Base-by-base conservation (phyloP, 805 yeast genomes). In the Kluyveromyces lactis region DNA sequence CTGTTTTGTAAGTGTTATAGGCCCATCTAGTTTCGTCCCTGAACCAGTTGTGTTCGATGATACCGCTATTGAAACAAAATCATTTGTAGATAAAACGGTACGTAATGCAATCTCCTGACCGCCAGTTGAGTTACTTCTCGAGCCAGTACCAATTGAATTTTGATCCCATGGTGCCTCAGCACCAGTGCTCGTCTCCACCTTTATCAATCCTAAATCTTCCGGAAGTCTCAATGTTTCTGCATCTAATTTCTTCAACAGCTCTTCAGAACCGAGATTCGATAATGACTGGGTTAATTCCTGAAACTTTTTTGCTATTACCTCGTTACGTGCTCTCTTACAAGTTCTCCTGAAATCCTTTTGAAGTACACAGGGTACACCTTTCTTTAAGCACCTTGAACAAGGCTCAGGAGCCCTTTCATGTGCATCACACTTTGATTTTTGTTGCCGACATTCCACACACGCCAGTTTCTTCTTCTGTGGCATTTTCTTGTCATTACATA, bases 391-490 rank as follows among this genome's bases (percentile, higher is more conserved):
- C 44, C 95, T 68, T 0, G 90, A 68, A 52, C 98, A 92, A 1
- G 95, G 84, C 7, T 67, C 67, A 0, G 95, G 95, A 24, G 78
- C 74, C 37, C 67, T 69, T 42, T 77, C 87, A 47, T 71, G 75
- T 10, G 95, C 94, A 62, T 89, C 95, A 64, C 97, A 89, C 52
- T 79, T 76, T 26, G 87, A 81, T 62, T 92, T 92, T 58, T 90
- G 98, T 61, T 92, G 97, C 11, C 97, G 75, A 57, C 98, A 92
- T 53, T 90, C 95, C 1, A 86, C 86, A 66, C 98, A 92, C 0
- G 97, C 97, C 56, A 87, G 76, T 41, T 77, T 69, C 56, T 79
- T 81, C 37, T 26, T 24, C n/a, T 27, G 30, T 15, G 17, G 10
- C 3, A n/a, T 9, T 23, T 21, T 4, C 21, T 32, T 32, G 11